Conservation (phyloP, 768 basidiomycete genomes). For the Phylloporus scabripes region DNA sequence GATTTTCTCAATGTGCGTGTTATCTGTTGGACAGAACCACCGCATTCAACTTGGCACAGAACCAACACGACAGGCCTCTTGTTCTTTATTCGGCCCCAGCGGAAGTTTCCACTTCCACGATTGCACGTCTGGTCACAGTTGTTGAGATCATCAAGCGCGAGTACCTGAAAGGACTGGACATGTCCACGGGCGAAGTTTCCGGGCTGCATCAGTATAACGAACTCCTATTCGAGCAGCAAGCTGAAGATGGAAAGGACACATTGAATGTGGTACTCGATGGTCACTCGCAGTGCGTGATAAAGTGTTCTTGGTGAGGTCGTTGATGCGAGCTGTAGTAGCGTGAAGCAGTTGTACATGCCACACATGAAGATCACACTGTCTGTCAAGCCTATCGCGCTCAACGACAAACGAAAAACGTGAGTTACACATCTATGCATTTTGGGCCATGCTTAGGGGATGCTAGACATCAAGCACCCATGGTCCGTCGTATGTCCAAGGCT, state of each 20-base stretch:
- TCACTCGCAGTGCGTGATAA: conserved; percentile 49
- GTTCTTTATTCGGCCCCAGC: conserved; percentile 57
- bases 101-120: conserved; percentile 32
- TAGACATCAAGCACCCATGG: conserved; percentile 54
- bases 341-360: conserved; percentile 51
- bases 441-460: conserved; percentile 7
- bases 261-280: conserved; percentile 46
- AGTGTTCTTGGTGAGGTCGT: not conserved
- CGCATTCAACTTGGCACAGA: conserved; percentile 30
- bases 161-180: conserved; percentile 51
- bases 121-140: conserved; percentile 66
- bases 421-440: not conserved
- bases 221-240: conserved; percentile 42
- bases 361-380: conserved; percentile 70
- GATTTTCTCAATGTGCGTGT: conserved; percentile 46
- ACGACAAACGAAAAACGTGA: conserved; percentile 37
- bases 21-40: not conserved
- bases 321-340: conserved; percentile 30
- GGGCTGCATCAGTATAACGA: conserved; percentile 80
- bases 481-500: conserved; percentile 51
- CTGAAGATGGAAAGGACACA: conserved; percentile 27
- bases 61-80: conserved; percentile 43
- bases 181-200: conserved; percentile 35
- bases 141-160: conserved; percentile 85
- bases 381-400: conserved; percentile 36